These are phyloP conservation scores for Aureococcus anophagefferens DNA, from an alignment of 108 stramenopile genomes.

Conservation along the genomic window DNA sequence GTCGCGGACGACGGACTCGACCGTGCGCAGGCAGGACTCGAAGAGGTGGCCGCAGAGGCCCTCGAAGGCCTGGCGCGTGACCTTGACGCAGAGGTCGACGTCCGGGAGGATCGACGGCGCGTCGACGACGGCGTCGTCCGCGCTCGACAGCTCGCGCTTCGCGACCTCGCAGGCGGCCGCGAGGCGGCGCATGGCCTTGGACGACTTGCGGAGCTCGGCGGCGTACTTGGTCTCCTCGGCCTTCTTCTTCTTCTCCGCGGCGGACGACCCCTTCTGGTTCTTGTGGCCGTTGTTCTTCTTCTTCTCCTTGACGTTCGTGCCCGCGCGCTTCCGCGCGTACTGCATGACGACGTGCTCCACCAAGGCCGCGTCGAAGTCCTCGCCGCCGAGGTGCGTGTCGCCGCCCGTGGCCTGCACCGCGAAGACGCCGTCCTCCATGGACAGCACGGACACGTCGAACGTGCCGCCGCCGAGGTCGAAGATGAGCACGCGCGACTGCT, in stretches of 20 bases:
- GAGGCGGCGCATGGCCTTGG: constrained; percentile 60
- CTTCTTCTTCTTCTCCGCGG: constrained; percentile 17
- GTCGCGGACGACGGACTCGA: constrained; percentile 59
- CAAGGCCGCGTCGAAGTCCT: constrained; percentile 79
- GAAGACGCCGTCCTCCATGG: constrained; percentile 58
- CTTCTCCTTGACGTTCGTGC: constrained; percentile 50
- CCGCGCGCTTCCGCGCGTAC: constrained; percentile 41
- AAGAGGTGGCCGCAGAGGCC: constrained; percentile 42
- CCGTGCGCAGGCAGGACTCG: constrained; percentile 61
- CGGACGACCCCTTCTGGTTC: constrained; percentile 44
- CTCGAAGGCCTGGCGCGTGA: constrained; percentile 43
- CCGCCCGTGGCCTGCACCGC: constrained; percentile 80
- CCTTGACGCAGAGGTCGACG: constrained; percentile 37
- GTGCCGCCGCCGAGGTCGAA: constrained; percentile 71
- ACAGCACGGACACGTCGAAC: constrained; percentile 54
- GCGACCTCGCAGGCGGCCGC: constrained; percentile 59
- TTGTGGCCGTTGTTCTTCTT: constrained; percentile 48
- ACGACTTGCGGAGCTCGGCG: constrained; percentile 11
- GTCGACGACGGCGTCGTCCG: constrained; percentile 45
- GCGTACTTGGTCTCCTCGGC: constrained; percentile 6
- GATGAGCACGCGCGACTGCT: constrained; percentile 56
- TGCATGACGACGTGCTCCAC: constrained; percentile 64
- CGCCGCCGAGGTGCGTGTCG: constrained; percentile 81
- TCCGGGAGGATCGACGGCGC: constrained; percentile 45
- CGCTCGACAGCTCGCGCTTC: constrained; percentile 58